Evolutionary conservation across 2,329 filamentous ascomycete genomes (phyloP), one percentile per base, ranked within the genome.

Genomic region (Penicillium palitans): DNA sequence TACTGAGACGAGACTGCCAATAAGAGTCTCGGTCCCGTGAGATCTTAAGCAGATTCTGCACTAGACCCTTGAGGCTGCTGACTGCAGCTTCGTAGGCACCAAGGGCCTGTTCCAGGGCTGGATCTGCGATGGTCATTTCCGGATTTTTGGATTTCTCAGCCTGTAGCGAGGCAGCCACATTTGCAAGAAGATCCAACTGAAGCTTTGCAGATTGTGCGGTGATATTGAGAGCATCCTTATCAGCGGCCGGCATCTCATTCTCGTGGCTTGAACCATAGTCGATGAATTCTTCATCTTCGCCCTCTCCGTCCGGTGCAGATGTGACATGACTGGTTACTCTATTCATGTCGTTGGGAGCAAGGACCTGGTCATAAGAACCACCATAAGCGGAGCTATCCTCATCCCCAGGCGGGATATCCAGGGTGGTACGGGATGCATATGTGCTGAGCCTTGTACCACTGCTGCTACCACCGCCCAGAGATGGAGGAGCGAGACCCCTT

Each of bases 151-250:
- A 75, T 55, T 85, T 85, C 74, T 96, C 90, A 1, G 81, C 78
- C 63, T 93, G 84, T 50, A 98, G 79, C 3, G 93, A 93, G n/a
- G 86, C 80, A 57, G 92, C 91, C 27, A 99, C 91, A 66, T 90
- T 88, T 7, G 89, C 87, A 65, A 99, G 85, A 42, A 96, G 89
- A 70, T 98, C 93, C 6, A 99, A 84, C 74, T 99, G 95, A 33
- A 98, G 78, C 72, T 90, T 93, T 12, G 92, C 92, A 15, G 95
- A 98, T 73, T 98, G 93, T 0, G 95, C 95, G 3, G 93, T 97
- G 69, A 99, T 98, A 72, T 93, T 93, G 76, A 98, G 93, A 1
- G 95, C 93, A 73, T 99, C 95, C 71, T 96, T 96, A 70, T 86
- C 93, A 35, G 87, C 86, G 1, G 88, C 84, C 33, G 85, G 86